Evolutionary conservation across 2,329 filamentous ascomycete genomes (phyloP), one percentile per base, ranked within the genome.

Genomic region (Trichoderma simmonsii): DNA sequence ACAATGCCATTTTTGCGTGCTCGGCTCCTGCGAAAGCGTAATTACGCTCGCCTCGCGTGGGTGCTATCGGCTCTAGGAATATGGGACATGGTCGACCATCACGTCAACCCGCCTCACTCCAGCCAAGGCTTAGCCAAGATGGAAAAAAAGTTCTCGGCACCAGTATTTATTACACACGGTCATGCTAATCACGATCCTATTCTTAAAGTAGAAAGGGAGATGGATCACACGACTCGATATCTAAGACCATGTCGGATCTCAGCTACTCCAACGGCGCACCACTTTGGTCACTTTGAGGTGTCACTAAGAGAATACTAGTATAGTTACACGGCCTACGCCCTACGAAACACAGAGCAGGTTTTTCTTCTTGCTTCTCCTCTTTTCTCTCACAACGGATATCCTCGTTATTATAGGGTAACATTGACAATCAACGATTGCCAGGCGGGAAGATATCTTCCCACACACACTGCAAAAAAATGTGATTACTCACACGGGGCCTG

Each of bases 181-280:
- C 32, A 43, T 39, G 51, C 32, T 39, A 63, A 30, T 34, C 26
- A n/a, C 30, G 30, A 15, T 28, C 26, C 36, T 63, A 26, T 43
- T 32, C n/a, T 14, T 14, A 48, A 14, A 43, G 24, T 24, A 54
- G 26, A 48, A 30, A 21, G 43, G n/a, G 43, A 51, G 43, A 51
- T 30, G 48, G 51, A 67, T 67, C 64, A 67, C 64, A 67, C 64
- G 64, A 67, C 64, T 67, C 64, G 51, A 67, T 24, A 28, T 36
- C 54, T 24, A 18, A 51, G 30, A 43, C 18, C 21, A 14, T 26
- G 21, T n/a, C 48, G 48, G 48, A 54, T 67, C 57, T 30, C 34
- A 57, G 32, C 64, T 57, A 21, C 51, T 36, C 51, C 21, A 36
- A 67, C 26, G 11, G 48, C 51, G 64, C 32, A 28, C 18, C 51